A percentile compares a stretch with the other conserved stretches of the same genome.
These are phyloP conservation scores for Juncus effusus DNA, from an alignment of 176 grass and related monocot genomes.

Conservation along the genomic window DNA sequence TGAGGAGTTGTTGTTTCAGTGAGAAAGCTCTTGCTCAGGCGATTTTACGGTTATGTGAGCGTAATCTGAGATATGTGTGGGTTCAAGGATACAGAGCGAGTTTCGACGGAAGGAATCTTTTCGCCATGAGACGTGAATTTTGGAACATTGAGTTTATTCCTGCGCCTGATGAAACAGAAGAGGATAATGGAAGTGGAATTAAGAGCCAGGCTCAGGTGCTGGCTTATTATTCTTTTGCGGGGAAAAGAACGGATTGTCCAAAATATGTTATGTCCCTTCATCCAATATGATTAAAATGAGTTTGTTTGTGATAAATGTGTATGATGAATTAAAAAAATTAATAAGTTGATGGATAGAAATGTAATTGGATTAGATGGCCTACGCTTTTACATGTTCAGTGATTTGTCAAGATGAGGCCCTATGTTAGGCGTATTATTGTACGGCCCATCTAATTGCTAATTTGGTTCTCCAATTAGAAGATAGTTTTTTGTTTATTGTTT, in stretches of 20 bases:
- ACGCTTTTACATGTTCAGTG: too few relatives aligned
- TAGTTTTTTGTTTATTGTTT: neutral
- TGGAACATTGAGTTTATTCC: slow-evolving; percentile 43
- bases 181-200: neutral
- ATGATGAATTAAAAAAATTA: neutral
- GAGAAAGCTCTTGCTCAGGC: slow-evolving; percentile 26
- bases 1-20: slow-evolving; percentile 27
- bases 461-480: neutral
- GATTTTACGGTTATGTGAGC: slow-evolving; percentile 1
- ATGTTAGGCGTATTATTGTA: too few relatives aligned
- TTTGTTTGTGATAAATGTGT: too few relatives aligned
- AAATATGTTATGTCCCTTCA: slow-evolving; percentile 10
- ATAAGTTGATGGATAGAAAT: neutral
- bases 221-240: slow-evolving; percentile 34
- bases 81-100: slow-evolving; percentile 35
- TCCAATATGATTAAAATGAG: neutral
- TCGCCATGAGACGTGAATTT: neutral
- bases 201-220: slow-evolving; percentile 30
- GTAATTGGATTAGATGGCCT: too few relatives aligned
- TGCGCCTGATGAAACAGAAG: neutral
- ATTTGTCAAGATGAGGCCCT: too few relatives aligned
- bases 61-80: slow-evolving; percentile 34
- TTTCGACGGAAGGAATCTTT: slow-evolving; percentile 1
- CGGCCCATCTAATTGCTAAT: neutral
- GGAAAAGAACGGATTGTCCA: slow-evolving; percentile 28